Conservation (phyloP, 2,329 filamentous ascomycete species). For the Fusarium nanum region DNA sequence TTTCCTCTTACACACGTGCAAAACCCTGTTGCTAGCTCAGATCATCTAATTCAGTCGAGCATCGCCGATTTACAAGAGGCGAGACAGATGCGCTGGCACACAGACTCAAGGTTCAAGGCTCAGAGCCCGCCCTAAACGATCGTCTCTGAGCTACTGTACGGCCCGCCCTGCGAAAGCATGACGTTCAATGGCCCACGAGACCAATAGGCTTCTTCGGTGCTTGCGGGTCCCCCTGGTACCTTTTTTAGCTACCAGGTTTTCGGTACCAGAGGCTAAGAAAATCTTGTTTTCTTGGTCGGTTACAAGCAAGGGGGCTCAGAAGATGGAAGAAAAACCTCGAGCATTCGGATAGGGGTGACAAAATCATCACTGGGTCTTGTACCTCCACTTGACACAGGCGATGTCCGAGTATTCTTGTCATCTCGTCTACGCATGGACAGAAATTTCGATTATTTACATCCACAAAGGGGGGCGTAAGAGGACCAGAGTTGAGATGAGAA, state of each 20-base stretch:
- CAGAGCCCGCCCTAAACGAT: not conserved
- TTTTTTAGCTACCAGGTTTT: slow-evolving; percentile 6
- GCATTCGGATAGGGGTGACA: not conserved
- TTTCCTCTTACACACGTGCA: slow-evolving; percentile 17
- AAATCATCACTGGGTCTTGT: not conserved
- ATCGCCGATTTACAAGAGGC: slow-evolving; percentile 31
- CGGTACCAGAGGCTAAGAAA: slow-evolving; percentile 1
- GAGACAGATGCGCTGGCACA: slow-evolving; percentile 35
- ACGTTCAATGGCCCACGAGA: not conserved
- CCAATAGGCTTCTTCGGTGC: not conserved
- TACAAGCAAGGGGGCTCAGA: not conserved
- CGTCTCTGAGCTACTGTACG: not conserved
- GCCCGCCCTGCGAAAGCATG: not conserved
- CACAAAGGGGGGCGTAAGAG: not conserved
- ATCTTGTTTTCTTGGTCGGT: not conserved
- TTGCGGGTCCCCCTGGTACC: not conserved
- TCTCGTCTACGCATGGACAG: not conserved
- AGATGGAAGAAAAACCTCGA: slow-evolving; percentile 6
- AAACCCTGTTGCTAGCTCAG: slow-evolving; percentile 23
- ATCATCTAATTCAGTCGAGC: slow-evolving; percentile 34
- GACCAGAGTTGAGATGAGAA: not conserved
- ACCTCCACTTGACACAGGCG: slow-evolving; percentile 3
- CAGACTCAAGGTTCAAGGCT: not conserved
- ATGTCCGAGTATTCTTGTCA: slow-evolving; percentile 4
- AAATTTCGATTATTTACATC: slow-evolving; percentile 8